These are phyloP conservation scores for Hydnomerulius pinastri DNA, from an alignment of 768 basidiomycete genomes.

Conservation along the genomic window DNA sequence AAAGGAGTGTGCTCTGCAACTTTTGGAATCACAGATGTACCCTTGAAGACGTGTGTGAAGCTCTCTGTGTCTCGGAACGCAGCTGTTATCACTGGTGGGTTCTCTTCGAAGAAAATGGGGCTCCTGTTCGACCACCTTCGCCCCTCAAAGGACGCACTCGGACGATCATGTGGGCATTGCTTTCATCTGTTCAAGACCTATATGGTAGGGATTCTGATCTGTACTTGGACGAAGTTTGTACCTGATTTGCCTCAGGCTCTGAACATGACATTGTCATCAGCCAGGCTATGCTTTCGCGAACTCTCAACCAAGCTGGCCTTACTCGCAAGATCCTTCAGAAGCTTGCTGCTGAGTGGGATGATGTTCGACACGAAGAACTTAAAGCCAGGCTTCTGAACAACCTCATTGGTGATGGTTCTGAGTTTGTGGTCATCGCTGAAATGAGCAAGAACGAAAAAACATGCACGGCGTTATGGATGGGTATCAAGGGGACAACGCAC, in stretches of 20 bases:
- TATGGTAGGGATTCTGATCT: slow-evolving; percentile 6
- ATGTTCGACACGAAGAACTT: slow-evolving; percentile 12
- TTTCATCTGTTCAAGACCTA: not conserved
- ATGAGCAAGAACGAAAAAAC: slow-evolving; percentile 35
- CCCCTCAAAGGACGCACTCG: no score
- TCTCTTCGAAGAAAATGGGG: no score
- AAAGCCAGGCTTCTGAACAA: slow-evolving; percentile 5
- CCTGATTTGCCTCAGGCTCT: slow-evolving; percentile 23
- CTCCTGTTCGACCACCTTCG: no score
- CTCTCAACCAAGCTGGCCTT: slow-evolving; percentile 16
- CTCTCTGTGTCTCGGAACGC: no score
- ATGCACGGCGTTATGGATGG: slow-evolving; percentile 25
- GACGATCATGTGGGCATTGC: no score
- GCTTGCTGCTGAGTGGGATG: slow-evolving; percentile 1
- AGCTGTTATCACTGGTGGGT: no score
- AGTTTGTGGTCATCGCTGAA: slow-evolving; percentile 32
- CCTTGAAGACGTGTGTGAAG: no score
- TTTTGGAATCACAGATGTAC: no score
- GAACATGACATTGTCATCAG: slow-evolving; percentile 26
- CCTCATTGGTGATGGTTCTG: slow-evolving; percentile 13
- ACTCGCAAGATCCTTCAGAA: slow-evolving; percentile 21
- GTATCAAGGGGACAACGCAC: slow-evolving; percentile 20
- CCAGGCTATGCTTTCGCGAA: slow-evolving; percentile 14
- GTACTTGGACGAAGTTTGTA: slow-evolving; percentile 24
- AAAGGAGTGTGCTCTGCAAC: no score